Evolutionary conservation across 2,329 filamentous ascomycete genomes (phyloP), one percentile per base, ranked within the genome.

Genomic region (Bipolaris cookei): DNA sequence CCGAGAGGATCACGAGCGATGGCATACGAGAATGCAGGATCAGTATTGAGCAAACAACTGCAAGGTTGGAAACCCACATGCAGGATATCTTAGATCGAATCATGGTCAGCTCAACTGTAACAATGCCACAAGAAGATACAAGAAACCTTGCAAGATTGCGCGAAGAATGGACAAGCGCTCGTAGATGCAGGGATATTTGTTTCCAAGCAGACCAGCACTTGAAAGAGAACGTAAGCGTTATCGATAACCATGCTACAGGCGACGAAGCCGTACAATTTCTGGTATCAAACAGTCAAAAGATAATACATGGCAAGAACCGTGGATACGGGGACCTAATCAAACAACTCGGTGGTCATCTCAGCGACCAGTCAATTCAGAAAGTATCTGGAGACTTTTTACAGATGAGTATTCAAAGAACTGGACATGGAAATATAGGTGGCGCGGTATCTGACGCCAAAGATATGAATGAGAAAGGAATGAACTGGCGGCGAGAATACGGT

Each of bases 241-340:
- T 42, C 39, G 39, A 42, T 13, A 42, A 42, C 39, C 3, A 25
- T 21, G 39, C 39, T 43, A 43, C 21, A 28, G 39, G 39, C 14
- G 2, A 43, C 21, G 39, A 43, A 43, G 39, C 39, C 39, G 39
- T 43, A 13, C 39, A 43, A 43, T 43, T 43, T 43, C 39, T 43
- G 6, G 39, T 43, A 43, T 43, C 21, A 16, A 43, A 43, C 4
- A 28, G 39, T 4, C 39, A 43, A 43, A 43, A 43, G 39, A 43
- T 14, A 43, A 43, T 43, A n/a, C 14, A 43, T 43, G 39, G 39
- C 2, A 43, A 43, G 39, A 43, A 43, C 39, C 39, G 39, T 43
- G 39, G 39, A 43, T 28, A 43, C 14, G 39, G 39, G 13, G 39
- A 43, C 10, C 4, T 16, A 0, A 43, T 43, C 14, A 43, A 43